These are phyloP conservation scores for Pisolithus microcarpus DNA, from an alignment of 768 basidiomycete genomes.

Conservation along the genomic window DNA sequence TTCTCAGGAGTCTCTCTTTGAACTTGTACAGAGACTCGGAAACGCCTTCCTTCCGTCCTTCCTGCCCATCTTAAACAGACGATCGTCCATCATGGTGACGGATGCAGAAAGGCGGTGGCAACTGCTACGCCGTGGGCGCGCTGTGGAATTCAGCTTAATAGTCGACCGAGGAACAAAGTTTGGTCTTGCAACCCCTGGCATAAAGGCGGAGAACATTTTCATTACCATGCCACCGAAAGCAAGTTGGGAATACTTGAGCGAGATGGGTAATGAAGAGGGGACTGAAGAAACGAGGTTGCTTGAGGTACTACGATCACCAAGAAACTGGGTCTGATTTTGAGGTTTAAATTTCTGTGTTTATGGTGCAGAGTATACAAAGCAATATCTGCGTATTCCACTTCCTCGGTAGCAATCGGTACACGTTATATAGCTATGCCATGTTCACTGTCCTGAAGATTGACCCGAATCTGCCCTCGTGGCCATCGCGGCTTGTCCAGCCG, in stretches of 20 bases:
- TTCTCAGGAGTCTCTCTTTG: conserved; percentile 12
- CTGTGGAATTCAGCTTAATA: conserved; percentile 61
- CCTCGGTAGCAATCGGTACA: conserved; percentile 6
- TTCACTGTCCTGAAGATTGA: conserved; percentile 32
- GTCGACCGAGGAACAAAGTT: conserved; percentile 66
- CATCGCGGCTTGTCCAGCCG: conserved; percentile 89
- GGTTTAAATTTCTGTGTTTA: too few species aligned
- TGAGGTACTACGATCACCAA: conserved; percentile 18
- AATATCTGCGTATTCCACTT: too few species aligned
- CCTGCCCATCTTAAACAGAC: conserved; percentile 35
- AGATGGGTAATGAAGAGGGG: conserved; percentile 43
- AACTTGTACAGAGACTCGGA: conserved; percentile 35
- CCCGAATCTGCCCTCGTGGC: conserved; percentile 41
- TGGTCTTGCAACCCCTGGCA: conserved; percentile 52
- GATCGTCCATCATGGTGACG: conserved; percentile 24
- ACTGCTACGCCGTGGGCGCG: conserved; percentile 42
- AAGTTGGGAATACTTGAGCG: conserved; percentile 62
- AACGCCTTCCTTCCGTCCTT: conserved; percentile 44
- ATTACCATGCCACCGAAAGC: conserved; percentile 61
- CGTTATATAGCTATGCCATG: conserved; percentile 1
- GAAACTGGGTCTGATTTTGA: conserved; percentile 4
- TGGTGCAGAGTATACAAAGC: too few species aligned
- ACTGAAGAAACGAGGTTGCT: conserved; percentile 46
- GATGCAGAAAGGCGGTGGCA: conserved; percentile 40
- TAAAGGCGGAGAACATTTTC: conserved; percentile 57